phyloP scores from a whole-genome alignment of 805 yeast genomes.

The Sugiyamaella marilandica region DNA sequence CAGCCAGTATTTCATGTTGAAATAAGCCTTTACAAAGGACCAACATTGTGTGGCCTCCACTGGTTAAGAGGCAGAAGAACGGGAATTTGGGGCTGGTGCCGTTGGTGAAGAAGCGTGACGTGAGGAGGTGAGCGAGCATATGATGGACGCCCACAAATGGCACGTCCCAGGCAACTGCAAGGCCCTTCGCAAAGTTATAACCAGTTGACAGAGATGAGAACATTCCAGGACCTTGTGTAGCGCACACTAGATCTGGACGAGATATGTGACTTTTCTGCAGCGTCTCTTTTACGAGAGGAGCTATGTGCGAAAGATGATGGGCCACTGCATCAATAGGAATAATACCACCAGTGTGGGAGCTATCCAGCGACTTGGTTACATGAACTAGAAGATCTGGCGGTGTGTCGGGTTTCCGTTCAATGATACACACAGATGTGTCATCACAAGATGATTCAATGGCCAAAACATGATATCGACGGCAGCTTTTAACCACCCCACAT shows the following conservation, averaged over 20 bases:
- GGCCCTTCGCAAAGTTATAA: conserved; percentile 77
- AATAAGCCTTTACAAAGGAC: conserved; percentile 58
- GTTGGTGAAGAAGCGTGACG: conserved; percentile 49
- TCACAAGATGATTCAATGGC: conserved; percentile 95
- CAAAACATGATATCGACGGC: conserved; percentile 42
- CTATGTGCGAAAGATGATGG: conserved; percentile 65
- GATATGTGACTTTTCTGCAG: conserved; percentile 31
- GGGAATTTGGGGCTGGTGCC: conserved; percentile 58
- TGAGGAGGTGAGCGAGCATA: conserved; percentile 86
- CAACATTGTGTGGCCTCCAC: conserved; percentile 94
- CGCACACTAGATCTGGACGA: conserved; percentile 55
- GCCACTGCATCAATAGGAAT: conserved; percentile 78
- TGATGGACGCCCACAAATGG: conserved; percentile 92
- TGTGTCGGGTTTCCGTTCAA: conserved; percentile 43
- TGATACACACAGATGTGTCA: conserved; percentile 82
- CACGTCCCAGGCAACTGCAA: conserved; percentile 67
- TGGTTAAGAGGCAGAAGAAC: conserved; percentile 69
- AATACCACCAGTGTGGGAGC: conserved; percentile 71
- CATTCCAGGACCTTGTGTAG: conserved; percentile 97
- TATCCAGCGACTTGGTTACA: conserved; percentile 59
- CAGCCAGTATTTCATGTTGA: conserved; percentile 66
- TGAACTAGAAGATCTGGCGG: conserved; percentile 55
- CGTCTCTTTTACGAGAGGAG: conserved; percentile 45
- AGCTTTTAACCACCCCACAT: not conserved
- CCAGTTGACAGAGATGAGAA: conserved; percentile 82